phyloP scores from a whole-genome alignment of 2,329 filamentous ascomycete species.

The Penicillium concentricum region DNA sequence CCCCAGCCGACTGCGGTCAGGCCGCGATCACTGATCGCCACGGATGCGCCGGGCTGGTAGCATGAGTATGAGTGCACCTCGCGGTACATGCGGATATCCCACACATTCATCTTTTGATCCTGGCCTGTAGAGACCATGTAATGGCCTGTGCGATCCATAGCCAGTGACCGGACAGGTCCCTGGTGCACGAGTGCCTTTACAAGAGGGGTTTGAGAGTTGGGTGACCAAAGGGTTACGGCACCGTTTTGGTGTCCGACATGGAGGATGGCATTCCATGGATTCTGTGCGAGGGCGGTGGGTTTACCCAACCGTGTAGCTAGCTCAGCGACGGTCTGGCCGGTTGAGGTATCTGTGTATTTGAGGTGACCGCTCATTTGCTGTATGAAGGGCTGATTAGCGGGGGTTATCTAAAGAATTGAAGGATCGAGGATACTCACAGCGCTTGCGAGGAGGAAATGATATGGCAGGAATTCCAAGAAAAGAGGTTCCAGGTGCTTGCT shows the following conservation, averaged over 20 bases:
- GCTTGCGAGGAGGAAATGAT: constrained; percentile 90
- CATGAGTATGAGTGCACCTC: constrained; percentile 89
- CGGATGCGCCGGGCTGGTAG: constrained; percentile 74
- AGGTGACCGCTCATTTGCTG: constrained; percentile 77
- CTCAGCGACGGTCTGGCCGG: constrained; percentile 83
- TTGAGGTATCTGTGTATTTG: constrained; percentile 94
- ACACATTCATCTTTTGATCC: constrained; percentile 87
- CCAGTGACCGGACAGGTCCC: constrained; percentile 81
- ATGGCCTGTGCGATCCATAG: constrained; percentile 81
- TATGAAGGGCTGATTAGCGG: background rate
- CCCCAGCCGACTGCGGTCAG: constrained; percentile 89
- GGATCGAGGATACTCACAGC: constrained; percentile 56
- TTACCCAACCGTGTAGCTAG: constrained; percentile 80
- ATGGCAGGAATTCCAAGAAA: constrained; percentile 92
- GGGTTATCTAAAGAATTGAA: background rate
- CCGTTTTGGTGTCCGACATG: constrained; percentile 95
- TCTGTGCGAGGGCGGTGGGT: constrained; percentile 80
- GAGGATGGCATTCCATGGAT: constrained; percentile 86
- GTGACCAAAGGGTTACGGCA: constrained; percentile 92
- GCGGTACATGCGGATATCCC: constrained; percentile 92
- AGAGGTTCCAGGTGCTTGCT: constrained; percentile 87
- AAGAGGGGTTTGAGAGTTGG: constrained; percentile 79
- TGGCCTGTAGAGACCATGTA: constrained; percentile 96
- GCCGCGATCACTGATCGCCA: constrained; percentile 85
- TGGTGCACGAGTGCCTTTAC: constrained; percentile 89